Evolutionary conservation across 768 basidiomycete species (phyloP), one percentile per base, ranked within the genome.

Genomic region (Hydnum rufescens): DNA sequence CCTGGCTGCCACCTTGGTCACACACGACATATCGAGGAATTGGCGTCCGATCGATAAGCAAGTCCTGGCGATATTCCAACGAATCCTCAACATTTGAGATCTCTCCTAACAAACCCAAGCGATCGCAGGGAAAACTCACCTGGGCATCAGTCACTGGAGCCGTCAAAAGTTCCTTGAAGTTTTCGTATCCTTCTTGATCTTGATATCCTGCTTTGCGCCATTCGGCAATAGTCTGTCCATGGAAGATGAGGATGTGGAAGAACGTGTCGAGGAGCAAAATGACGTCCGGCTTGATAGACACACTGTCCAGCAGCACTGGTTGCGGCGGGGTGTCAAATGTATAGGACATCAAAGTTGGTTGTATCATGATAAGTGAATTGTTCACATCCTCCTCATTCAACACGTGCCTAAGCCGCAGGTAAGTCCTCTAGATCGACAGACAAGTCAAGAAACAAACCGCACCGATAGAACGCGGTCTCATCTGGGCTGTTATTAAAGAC

Each of bases 181-280:
- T 97, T 66, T 97, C 95, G 61, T 97, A 95, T 32, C 89, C 92
- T 64, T 96, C 92, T 67, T 96, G 93, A 0, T 99, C 92, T 61
- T 97, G 95, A 62, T 97, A 99, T 0, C 90, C 92, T 6, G 87
- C 85, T 66, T 97, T 97, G 49, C 93, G 77, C 95, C 95, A 99
- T 64, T 90, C 83, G 0, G 95, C 92, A 47, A 99, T 75, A 22
- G 88, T 86, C 65, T 93, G 88, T 22, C 95, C 95, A 63, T 99
- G 95, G 82, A 95, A 97, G 65, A 99, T 97, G 60, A 97, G 81
- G 59, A 97, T 95, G 64, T 99, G 93, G 88, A 99, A 97, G 76
- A 93, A 99, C 2, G 93, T 97, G 62, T 99, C 95, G 51, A 99
- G 80, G 5, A 99, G 76, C 29, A 99, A 78, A 61, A 99, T 80